These are phyloP conservation scores for Excoecaria agallocha DNA, from an alignment of 345 rosid species.

Conservation along the genomic window DNA sequence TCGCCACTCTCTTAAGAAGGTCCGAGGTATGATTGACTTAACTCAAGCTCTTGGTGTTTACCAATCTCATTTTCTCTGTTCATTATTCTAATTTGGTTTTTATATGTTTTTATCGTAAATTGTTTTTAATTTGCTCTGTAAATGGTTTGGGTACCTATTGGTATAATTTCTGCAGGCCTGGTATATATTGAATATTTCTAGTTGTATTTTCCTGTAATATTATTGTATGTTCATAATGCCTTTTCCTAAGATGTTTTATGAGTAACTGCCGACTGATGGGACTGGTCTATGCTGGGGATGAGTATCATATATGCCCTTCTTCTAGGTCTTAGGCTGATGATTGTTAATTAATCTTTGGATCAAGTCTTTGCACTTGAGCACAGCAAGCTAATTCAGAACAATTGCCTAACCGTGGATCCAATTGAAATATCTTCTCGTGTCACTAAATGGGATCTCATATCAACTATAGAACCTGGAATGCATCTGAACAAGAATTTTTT, in stretches of 20 bases:
- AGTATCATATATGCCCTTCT: background rate
- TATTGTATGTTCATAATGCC: background rate
- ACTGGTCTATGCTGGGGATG: background rate
- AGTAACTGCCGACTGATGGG: background rate
- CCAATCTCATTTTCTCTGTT: background rate
- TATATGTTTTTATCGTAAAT: background rate
- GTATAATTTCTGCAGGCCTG: background rate
- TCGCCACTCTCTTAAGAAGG: constrained; percentile 86
- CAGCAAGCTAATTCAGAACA: background rate
- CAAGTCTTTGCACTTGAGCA: background rate
- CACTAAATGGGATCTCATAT: background rate
- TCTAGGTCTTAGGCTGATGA: background rate
- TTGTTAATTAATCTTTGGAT: background rate
- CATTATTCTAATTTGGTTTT: background rate
- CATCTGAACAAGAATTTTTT: background rate
- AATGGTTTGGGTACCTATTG: background rate
- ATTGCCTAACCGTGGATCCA: background rate
- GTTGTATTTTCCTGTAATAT: background rate
- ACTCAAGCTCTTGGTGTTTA: background rate
- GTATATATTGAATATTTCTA: background rate
- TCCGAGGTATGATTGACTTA: constrained; percentile 59
- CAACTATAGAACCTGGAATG: background rate
- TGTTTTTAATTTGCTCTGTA: background rate
- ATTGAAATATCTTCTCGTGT: background rate
- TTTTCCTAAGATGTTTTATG: background rate